phyloP scores from a whole-genome alignment of 1,139 yeast genomes.

The Saccharomyces pastorianus region DNA sequence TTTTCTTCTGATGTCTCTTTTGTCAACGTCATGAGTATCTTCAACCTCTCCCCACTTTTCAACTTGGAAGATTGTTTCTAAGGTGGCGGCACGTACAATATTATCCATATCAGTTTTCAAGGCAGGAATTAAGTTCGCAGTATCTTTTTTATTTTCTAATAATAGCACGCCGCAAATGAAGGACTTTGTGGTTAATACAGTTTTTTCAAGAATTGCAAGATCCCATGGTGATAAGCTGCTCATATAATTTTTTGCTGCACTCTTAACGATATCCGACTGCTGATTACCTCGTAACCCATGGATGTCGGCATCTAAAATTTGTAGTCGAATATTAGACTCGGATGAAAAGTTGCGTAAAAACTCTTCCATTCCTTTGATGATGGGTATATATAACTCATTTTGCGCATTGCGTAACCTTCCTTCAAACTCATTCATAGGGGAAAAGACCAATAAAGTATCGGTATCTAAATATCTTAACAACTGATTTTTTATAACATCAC shows the following conservation, averaged over 20 bases:
- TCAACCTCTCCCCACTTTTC: conserved; percentile 96
- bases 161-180: conserved; percentile 61
- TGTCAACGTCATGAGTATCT: conserved; percentile 94
- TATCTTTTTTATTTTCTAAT: conserved; percentile 19
- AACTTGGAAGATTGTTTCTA: conserved; percentile 80
- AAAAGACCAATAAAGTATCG: conserved; percentile 80
- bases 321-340: conserved; percentile 36
- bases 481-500: conserved; percentile 46
- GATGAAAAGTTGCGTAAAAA: conserved; percentile 44
- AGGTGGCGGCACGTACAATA: conserved; percentile 65
- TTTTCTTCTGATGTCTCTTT: conserved; percentile 77
- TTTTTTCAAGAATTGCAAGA: conserved; percentile 79
- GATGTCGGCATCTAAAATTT: conserved; percentile 67
- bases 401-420: conserved; percentile 74
- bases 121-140: conserved; percentile 20
- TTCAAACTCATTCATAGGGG: conserved; percentile 76
- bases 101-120: conserved; percentile 47
- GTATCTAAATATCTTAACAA: conserved; percentile 82
- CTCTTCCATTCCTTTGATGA: conserved; percentile 58
- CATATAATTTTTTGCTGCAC: conserved; percentile 60
- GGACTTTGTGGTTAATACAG: conserved; percentile 78
- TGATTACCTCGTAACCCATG: conserved; percentile 74
- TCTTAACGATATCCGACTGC: conserved; percentile 54
- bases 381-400: conserved; percentile 65
- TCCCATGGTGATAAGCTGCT: conserved; percentile 60